Evolutionary conservation across 495 filamentous ascomycete species (phyloP), one percentile per base, ranked within the genome.

Genomic region (Poronia punctata): DNA sequence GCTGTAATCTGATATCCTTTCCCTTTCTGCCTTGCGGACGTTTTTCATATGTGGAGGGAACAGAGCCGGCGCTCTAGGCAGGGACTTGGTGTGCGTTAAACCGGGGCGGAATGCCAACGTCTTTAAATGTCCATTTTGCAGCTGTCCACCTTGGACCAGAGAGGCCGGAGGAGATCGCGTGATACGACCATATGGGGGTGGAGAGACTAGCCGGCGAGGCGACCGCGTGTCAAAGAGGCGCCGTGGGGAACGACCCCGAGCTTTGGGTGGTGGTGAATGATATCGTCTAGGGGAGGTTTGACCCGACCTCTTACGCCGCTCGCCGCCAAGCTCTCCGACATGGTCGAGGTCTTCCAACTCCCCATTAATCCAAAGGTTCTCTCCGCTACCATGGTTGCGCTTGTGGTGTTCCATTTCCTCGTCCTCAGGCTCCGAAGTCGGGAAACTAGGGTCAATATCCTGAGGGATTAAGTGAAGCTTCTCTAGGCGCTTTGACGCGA

Each of bases 381-480:
- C 69, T 36, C 83, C 78, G 36, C 72, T 76, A 32, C 75, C 73
- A 21, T 60, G 54, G 9, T 61, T 61, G 26, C 69, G 71, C 7
- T 76, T 71, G 31, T 75, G 66, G 9, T 66, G 62, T 26, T 76
- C 68, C 17, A 84, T 77, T 7, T 88, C 74, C 22, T 84, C 83
- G 43, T 92, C 83, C 46, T 95, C 90, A 0, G 81, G 83, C 46
- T 96, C 92, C 1, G 88, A 94, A 6, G 87, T 87, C 0, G 92
- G 92, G 56, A 97, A 97, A 57, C 86, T 94, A 7, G 92, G 92
- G 54, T 98, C 92, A 45, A 98, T 96, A 50, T 98, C 93, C 49
- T 97, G 92, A 28, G 92, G 88, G 18, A 86, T 84, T 19, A 70
- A 51, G 40, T 79, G 76, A 43, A 85, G 84, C 62, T 87, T 95